phyloP scores from a whole-genome alignment of 2,329 filamentous ascomycete species.

The Chaetomium strumarium region DNA sequence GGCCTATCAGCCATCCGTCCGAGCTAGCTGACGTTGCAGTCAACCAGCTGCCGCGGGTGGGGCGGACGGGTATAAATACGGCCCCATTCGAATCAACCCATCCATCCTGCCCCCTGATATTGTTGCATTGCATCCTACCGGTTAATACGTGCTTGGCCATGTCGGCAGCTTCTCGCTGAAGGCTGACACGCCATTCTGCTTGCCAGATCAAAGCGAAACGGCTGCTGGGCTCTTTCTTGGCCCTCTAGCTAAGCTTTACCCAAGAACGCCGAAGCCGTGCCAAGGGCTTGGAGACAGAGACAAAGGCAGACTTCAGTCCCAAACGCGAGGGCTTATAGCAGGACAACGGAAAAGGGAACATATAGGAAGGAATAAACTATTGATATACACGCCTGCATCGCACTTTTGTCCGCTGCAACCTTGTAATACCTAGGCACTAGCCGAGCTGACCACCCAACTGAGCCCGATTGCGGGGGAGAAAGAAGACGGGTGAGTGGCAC shows the following conservation, averaged over 20 bases:
- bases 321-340: background rate
- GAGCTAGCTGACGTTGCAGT: conserved; percentile 3
- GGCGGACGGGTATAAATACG: conserved; percentile 2
- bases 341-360: too few relatives aligned
- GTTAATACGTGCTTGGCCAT: conserved; percentile 10
- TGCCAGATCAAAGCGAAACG: background rate
- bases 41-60: conserved; percentile 6
- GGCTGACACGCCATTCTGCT: background rate
- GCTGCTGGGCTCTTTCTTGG: background rate
- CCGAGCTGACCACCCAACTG: too few relatives aligned
- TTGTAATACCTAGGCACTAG: too few relatives aligned
- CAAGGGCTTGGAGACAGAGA: conserved; percentile 17
- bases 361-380: too few relatives aligned
- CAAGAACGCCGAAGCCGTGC: conserved; percentile 1
- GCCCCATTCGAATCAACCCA: background rate
- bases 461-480: too few relatives aligned
- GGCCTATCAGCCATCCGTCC: background rate
- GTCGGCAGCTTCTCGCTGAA: conserved; percentile 8
- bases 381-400: background rate
- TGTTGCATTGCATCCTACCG: conserved; percentile 2
- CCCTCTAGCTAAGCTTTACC: conserved; percentile 9
- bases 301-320: too few relatives aligned
- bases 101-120: background rate
- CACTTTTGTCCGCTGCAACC: too few relatives aligned
- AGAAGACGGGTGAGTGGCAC: too few relatives aligned